Base-by-base conservation (phyloP, 768 basidiomycete species). In the Dendrothele bispora region DNA sequence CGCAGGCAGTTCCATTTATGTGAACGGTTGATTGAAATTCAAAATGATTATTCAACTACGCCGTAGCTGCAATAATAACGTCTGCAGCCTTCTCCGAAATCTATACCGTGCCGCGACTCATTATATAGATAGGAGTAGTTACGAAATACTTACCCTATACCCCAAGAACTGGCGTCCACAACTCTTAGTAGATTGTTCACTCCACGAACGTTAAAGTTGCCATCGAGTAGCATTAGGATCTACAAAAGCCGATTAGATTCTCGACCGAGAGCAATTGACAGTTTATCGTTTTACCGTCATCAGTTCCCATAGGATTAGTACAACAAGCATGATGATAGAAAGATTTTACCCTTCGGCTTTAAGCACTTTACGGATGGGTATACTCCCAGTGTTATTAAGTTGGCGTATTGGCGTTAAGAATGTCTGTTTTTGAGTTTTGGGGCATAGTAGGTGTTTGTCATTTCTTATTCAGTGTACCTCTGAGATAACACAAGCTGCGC, bases 41-140 rank as follows among this genome's bases (percentile, higher is more conserved):
- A n/a, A n/a, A n/a, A n/a, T n/a, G n/a, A n/a, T n/a, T n/a, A n/a
- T 34, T 12, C n/a, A n/a, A n/a, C n/a, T n/a, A n/a, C n/a, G n/a
- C n/a, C 20, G 58, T 58, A 25, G 47, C 50, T 1, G 54, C 57
- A 30, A 55, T 49, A n/a, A 65, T 56, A 24, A 59, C 54, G 35
- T 62, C 63, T 20, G 61, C 63, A 15, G 63, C 65, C 38, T 66
- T 66, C 43, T 66, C 63, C 18, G 65, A 61, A 1, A 64, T 61
- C 63, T n/a, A n/a, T 66, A 38, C 2, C 24, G 34, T 25, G 10
- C 18, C 12, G 35, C 7, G 18, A 49, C 61, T 49, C 38, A 57
- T 64, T 64, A 65, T 65, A 37, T 65, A 67, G 7, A 57, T 62
- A 3, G 60, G 59, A 3, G 64, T 65, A 2, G 61, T 61, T 10